Percentiles rank a stretch among this genome's conserved stretches.
Evolutionary conservation across 2,329 filamentous ascomycete genomes (phyloP).

Genomic region (Claviceps cyperi): DNA sequence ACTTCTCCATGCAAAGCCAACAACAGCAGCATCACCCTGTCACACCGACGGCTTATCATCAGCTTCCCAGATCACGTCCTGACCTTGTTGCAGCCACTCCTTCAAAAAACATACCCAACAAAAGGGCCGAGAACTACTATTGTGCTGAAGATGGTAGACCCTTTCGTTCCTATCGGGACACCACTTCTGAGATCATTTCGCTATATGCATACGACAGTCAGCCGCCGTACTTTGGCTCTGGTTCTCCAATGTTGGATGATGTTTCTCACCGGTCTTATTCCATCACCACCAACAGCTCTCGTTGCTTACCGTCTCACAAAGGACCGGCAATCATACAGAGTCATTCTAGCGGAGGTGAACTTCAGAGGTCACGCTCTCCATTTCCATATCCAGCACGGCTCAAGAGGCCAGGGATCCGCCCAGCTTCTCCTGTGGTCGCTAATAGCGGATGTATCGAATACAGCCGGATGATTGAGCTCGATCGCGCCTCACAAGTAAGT

Average conservation of each 20-base stretch:
- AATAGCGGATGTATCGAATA: conserved; percentile 34
- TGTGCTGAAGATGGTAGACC: conserved; percentile 27
- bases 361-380: conserved; percentile 42
- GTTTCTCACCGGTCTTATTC: conserved; percentile 38
- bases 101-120: conserved; percentile 13
- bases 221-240: conserved; percentile 27
- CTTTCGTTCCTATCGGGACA: conserved; percentile 35
- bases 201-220: conserved; percentile 39
- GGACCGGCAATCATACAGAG: conserved; percentile 35
- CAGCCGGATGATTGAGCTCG: conserved; percentile 34
- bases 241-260: conserved; percentile 29
- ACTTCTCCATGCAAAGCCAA: conserved; percentile 36
- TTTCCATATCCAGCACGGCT: conserved; percentile 44
- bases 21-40: conserved; percentile 8
- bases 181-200: conserved; percentile 39
- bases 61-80: conserved; percentile 15
- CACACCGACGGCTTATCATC: conserved; percentile 16
- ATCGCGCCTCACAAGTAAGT: conserved; percentile 32
- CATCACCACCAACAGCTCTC: conserved; percentile 36
- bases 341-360: conserved; percentile 24
- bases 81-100: conserved; percentile 16
- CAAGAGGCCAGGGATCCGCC: conserved; percentile 36
- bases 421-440: conserved; percentile 34
- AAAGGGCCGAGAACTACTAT: conserved; percentile 17
- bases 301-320: conserved; percentile 29